phyloP scores from a whole-genome alignment of 1,139 yeast genomes.

The Pichiaceae sp. region DNA sequence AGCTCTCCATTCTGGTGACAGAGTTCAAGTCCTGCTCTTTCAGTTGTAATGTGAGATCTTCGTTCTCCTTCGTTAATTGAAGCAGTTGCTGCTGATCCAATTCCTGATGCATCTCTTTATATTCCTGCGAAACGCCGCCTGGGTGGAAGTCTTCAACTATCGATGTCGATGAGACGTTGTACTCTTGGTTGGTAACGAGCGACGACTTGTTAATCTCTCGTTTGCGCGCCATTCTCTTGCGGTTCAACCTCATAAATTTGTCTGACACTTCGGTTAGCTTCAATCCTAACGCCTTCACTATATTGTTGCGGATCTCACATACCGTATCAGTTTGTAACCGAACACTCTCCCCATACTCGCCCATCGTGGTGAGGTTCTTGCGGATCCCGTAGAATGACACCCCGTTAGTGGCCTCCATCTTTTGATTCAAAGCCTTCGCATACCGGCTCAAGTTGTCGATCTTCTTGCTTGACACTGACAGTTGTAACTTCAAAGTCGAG shows the following conservation, averaged over 20 bases:
- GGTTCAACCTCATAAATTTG: slow-evolving; percentile 18
- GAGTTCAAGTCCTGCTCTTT: slow-evolving; percentile 63
- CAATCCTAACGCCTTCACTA: slow-evolving; percentile 19
- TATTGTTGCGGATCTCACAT: slow-evolving; percentile 15
- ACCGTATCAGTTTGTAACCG: slow-evolving; percentile 15
- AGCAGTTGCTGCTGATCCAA: slow-evolving; percentile 46
- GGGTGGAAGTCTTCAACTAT: neutral
- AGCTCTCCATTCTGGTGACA: slow-evolving; percentile 62
- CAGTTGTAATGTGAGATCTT: slow-evolving; percentile 51
- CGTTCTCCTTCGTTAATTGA: slow-evolving; percentile 64
- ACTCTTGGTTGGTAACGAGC: slow-evolving; percentile 11
- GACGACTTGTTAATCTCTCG: slow-evolving; percentile 21
- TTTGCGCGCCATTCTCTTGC: slow-evolving; percentile 19
- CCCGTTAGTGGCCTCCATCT: slow-evolving; percentile 5
- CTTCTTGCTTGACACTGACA: slow-evolving; percentile 13
- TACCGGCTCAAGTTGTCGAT: slow-evolving; percentile 14
- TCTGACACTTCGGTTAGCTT: slow-evolving; percentile 15
- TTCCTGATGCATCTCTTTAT: slow-evolving; percentile 6
- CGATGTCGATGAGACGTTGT: neutral
- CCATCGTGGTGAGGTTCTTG: slow-evolving; percentile 19
- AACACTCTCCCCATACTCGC: slow-evolving; percentile 19
- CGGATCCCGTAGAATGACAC: slow-evolving; percentile 13
- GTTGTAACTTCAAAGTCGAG: slow-evolving; percentile 16
- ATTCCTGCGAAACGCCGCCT: slow-evolving; percentile 12
- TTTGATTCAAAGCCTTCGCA: slow-evolving; percentile 9